phyloP scores from a whole-genome alignment of 208 protist species.

The Trypanosoma rangeli region DNA sequence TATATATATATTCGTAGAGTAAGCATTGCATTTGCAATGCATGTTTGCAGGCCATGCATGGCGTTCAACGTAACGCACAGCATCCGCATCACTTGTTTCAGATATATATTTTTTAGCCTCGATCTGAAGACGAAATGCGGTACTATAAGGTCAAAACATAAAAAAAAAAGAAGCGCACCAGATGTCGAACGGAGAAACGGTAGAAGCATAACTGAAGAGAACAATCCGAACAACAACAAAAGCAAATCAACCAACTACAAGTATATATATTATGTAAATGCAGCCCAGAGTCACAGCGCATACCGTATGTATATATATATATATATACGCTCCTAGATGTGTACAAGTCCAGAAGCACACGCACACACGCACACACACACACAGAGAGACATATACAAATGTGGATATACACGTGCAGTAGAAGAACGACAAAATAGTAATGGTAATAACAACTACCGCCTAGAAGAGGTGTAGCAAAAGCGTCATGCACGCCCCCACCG shows the following conservation, averaged over 20 bases:
- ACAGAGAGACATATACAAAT: neutral
- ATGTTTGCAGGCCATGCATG: too few relatives aligned
- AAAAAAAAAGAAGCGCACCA: neutral
- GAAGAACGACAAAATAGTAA: conserved; percentile 12
- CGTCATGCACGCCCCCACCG: neutral
- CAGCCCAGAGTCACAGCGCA: neutral
- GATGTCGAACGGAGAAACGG: neutral
- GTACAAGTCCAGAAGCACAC: neutral
- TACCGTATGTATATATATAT: neutral
- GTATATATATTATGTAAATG: neutral
- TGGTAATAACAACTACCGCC: neutral
- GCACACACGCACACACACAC: neutral
- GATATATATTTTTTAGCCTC: neutral
- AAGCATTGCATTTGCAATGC: too few relatives aligned
- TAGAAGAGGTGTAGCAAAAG: neutral
- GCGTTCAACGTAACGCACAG: neutral
- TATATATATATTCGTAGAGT: too few relatives aligned
- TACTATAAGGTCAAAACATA: neutral
- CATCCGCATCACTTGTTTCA: neutral
- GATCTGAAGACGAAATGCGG: neutral
- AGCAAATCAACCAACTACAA: neutral
- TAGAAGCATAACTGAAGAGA: neutral
- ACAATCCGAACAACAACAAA: neutral
- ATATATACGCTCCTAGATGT: conserved; percentile 3
- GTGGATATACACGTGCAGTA: neutral